These are phyloP conservation scores for Epichloe hybrida DNA, from an alignment of 2,329 filamentous ascomycete species.

Conservation along the genomic window DNA sequence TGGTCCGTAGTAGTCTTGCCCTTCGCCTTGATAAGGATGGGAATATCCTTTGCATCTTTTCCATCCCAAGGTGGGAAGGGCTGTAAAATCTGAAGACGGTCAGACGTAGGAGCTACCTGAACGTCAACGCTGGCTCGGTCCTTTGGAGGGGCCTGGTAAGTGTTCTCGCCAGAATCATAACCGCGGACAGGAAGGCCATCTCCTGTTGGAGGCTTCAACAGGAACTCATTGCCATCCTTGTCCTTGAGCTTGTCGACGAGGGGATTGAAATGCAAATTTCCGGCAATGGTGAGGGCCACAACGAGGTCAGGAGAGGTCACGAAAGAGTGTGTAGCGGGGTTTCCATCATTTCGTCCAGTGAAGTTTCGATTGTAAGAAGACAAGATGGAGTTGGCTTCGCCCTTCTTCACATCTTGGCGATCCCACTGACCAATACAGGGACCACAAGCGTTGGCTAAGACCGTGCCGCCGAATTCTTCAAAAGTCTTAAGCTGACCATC, in stretches of 20 bases:
- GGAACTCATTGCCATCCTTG: slow-evolving; percentile 94
- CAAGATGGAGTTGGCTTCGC: slow-evolving; percentile 88
- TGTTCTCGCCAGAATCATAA: slow-evolving; percentile 84
- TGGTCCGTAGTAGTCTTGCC: slow-evolving; percentile 97
- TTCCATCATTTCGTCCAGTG: slow-evolving; percentile 92
- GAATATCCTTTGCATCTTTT: slow-evolving; percentile 72
- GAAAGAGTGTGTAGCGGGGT: slow-evolving; percentile 88
- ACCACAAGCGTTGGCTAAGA: slow-evolving; percentile 90
- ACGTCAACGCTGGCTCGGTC: slow-evolving; percentile 64
- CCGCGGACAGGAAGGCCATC: slow-evolving; percentile 66
- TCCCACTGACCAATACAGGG: slow-evolving; percentile 95
- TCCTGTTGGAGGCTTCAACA: slow-evolving; percentile 66
- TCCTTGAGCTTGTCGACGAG: slow-evolving; percentile 83
- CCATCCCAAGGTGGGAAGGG: slow-evolving; percentile 85
- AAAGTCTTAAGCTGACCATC: slow-evolving; percentile 90
- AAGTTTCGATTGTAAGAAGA: slow-evolving; percentile 99
- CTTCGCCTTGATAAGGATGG: slow-evolving; percentile 90
- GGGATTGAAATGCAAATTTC: slow-evolving; percentile 85
- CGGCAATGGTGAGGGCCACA: slow-evolving; percentile 73
- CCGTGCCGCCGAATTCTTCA: slow-evolving; percentile 88
- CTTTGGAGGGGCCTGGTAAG: slow-evolving; percentile 85
- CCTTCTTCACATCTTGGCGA: slow-evolving; percentile 85
- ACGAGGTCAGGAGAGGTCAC: slow-evolving; percentile 85
- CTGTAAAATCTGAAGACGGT: slow-evolving; percentile 83
- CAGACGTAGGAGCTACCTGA: slow-evolving; percentile 73